Evolutionary conservation across 768 basidiomycete genomes (phyloP), one percentile per base, ranked within the genome.

Genomic region (Obba rivulosa): DNA sequence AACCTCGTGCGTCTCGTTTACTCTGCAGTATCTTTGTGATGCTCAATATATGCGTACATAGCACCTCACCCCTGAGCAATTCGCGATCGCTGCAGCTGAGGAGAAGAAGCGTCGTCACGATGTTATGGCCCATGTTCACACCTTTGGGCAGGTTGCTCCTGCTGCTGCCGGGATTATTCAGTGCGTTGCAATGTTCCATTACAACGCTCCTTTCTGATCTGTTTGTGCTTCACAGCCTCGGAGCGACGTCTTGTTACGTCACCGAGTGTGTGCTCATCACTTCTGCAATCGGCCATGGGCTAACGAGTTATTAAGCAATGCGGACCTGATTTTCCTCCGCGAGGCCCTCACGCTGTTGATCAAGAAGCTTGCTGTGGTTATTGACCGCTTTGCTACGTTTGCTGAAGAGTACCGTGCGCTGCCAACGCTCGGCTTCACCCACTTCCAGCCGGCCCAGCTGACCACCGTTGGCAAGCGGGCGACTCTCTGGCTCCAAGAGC

Each of bases 121-220:
- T 68, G 96, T 99, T 38, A 99, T 99, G 96, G 96, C 96, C 0
- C 96, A 99, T 62, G 96, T 99, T 38, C 92, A 98, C 69, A 96
- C 94, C 3, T 99, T 97, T 64, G 94, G 94, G 4, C 78, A 76
- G 39, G 87, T 94, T 45, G 94, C 94, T 1, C 94, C 94, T 8
- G 88, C 90, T 28, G 94, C 94, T 21, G 93, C 93, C 14, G 91
- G 92, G 16, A 95, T 97, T 61, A 96, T 97, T 56, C 94, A 97
- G 89, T 90, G 56, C 51, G 80, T 72, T 25, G 18, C 16, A 13
- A 16, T 40, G 17, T 16, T 35, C 36, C 34, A 48, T 45, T 25
- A 50, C 44, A 34, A 28, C 20, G 13, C 17, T 45, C n/a, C 23
- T 5, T 42, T 16, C 45, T 45, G 20, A 23, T 39, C 34, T 34